Evolutionary conservation across 192 early-diverging fungal species (phyloP), one percentile per base, ranked within the genome.

Genomic region (Dissophora globulifera): DNA sequence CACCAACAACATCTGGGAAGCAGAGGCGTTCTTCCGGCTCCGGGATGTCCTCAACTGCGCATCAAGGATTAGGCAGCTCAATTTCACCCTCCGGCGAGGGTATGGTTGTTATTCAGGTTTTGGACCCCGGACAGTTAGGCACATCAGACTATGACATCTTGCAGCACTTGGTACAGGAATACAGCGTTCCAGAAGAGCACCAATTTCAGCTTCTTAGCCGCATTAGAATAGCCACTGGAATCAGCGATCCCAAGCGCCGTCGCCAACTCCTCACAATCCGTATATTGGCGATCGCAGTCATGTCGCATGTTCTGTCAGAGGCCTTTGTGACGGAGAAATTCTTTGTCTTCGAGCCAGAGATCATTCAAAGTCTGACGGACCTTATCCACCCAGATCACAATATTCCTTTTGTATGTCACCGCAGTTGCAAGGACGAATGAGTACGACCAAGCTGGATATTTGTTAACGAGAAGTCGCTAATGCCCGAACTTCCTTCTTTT

Each of bases 331-430:
- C 91, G 33, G 91, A 86, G 55, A 88, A 87, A 55, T 81, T 98
- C 23, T 92, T 96, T 65, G 83, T 91, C 23, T 95, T 93, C 65
- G 95, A 97, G 65, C 95, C 95, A 17, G 91, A 95, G 69, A 84
- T 96, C 26, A 90, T 94, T 12, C 80, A 86, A 11, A 86, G 92
- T 43, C 67, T 97, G 11, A 91, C 94, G 2, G 91, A 93, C 51
- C 55, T 94, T 17, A 80, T 94, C 26, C 87, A 91, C 60, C 90
- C 91, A 56, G 80, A 81, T 38, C 85, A 84, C 29, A 72, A 83
- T 42, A 88, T 91, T n/a, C 82, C 88, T 35, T 70, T 86, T 35
- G 85, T 86, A 13, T 9, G 35, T 38, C 35, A 38, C 35, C 35
- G 35, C 6, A 9, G 13, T 38, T 38, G 35, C 13, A n/a, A n/a